Evolutionary conservation across 352 stramenopile genomes (phyloP).

Genomic region (Phytopythium delawarense): DNA sequence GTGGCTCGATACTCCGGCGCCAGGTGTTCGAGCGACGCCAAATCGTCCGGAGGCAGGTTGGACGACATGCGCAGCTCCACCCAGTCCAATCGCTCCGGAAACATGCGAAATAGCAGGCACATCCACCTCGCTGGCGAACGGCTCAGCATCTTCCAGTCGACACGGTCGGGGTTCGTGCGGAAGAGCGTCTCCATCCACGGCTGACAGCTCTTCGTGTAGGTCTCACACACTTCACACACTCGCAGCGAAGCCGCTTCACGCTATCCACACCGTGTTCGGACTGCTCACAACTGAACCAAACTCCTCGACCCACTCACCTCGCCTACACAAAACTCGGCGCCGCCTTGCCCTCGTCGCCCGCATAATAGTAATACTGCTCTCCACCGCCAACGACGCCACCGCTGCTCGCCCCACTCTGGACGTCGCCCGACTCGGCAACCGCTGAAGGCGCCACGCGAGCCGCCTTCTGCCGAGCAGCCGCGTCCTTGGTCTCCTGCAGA

Average conservation of each 20-base stretch:
- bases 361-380: slow-evolving; percentile 9
- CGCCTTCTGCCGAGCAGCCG: neutral
- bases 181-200: neutral
- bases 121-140: neutral
- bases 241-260: too few relatives aligned
- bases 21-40: neutral
- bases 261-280: too few relatives aligned
- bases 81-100: neutral
- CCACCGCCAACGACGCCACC: neutral
- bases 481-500: slow-evolving; percentile 18
- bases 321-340: slow-evolving; percentile 8
- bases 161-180: neutral
- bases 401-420: neutral
- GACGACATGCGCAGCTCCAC: neutral
- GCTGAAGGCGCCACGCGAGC: neutral
- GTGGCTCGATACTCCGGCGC: neutral
- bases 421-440: neutral
- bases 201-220: neutral
- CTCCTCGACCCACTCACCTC: neutral
- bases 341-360: slow-evolving; percentile 6
- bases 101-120: neutral
- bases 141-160: neutral
- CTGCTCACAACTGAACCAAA: neutral
- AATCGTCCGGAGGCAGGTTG: neutral
- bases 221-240: too few relatives aligned